Base-by-base conservation (phyloP, 1,284 basidiomycete species). In the Pascua guehoae region DNA sequence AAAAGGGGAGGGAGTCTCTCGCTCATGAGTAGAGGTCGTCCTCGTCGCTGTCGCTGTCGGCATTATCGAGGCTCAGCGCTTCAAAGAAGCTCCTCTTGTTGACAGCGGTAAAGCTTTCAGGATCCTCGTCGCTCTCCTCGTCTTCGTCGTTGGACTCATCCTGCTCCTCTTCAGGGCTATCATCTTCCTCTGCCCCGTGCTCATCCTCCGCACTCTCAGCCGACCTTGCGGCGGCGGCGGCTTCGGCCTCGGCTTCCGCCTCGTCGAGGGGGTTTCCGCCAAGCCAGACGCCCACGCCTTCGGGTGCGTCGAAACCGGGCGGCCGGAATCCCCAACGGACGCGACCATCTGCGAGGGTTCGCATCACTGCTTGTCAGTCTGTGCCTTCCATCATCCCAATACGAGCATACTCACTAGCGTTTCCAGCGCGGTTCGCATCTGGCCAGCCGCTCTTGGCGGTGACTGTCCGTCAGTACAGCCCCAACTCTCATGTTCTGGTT, bases 361-460 rank as follows among this genome's bases (percentile, higher is more conserved):
- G 84, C 62, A 95, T 81, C 62, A 94, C 24, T 32, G 24, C 3
- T 32, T 7, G 24, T 32, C 24, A 32, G 24, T 32, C 24, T 32
- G 24, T 32, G 24, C 24, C 24, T 32, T 7, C 24, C 24, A 32
- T 32, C 24, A 32, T 32, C 24, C 7, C 24, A 32, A 32, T 32
- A 7, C 24, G 24, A 32, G 24, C 24, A 7, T 32, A 32, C 24
- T 32, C 24, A 32, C 24, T 87, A 18, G 85, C 83, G 70, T 95
- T 93, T 16, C 91, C 93, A 1, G 91, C 90, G 47, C 93, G 83
- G 70, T 91, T 88, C 16, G 88, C 79, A 77, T 96, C 93, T 9
- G 90, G 88, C 56, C 93, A 76, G 8, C 90, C 91, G 15, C 89
- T 88, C 73, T 91, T 89, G 11, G 93, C 92, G 45, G 92, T 96